Evolutionary conservation across 441 rosid species (phyloP).

Genomic region (Mallotus repandus): DNA sequence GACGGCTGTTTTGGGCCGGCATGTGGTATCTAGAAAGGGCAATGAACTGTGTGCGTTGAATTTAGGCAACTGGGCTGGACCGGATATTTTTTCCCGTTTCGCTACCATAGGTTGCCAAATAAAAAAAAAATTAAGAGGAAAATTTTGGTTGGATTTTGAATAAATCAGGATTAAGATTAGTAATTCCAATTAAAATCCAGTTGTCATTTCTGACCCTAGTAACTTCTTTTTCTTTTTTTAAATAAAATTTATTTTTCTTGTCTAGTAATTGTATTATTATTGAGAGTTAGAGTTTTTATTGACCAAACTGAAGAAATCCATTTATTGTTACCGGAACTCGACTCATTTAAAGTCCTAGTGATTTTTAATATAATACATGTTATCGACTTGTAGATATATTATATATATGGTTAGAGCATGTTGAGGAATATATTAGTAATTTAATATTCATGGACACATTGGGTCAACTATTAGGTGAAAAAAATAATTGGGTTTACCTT

Average conservation of each 20-base stretch:
- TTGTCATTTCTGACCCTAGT: not conserved
- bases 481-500: not conserved
- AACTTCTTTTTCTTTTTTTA: too few species aligned
- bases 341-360: too few species aligned
- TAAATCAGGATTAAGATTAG: not conserved
- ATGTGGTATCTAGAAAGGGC: not conserved
- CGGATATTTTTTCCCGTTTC: not conserved
- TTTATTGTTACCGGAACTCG: too few species aligned
- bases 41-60: conserved; percentile 1
- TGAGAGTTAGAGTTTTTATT: too few species aligned
- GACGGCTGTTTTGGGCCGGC: not conserved
- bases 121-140: not conserved
- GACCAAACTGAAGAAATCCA: too few species aligned
- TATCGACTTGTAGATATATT: not conserved
- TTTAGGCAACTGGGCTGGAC: not conserved
- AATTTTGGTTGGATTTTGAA: not conserved
- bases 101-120: not conserved
- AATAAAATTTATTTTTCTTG: too few species aligned
- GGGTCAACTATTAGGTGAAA: not conserved
- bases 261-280: too few species aligned
- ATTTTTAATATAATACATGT: not conserved
- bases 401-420: not conserved
- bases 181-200: not conserved
- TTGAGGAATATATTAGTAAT: too few species aligned
- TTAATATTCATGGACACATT: not conserved